Percentiles rank a stretch among this genome's conserved stretches.
phyloP scores from a whole-genome alignment of 164 flowering plant genomes.

The Buxus sempervirens region DNA sequence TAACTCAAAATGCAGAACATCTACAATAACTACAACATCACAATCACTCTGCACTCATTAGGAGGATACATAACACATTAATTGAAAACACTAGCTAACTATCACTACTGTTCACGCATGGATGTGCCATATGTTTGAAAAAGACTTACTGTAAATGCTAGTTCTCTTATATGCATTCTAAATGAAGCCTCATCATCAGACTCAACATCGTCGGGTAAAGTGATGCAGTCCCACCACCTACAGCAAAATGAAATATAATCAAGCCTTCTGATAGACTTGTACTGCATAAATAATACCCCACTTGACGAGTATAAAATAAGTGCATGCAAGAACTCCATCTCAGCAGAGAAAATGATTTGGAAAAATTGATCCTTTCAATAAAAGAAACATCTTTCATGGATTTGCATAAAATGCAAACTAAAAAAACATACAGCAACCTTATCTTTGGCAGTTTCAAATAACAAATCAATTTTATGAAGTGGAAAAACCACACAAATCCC shows the following conservation, averaged over 20 bases:
- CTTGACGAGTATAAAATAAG: background rate
- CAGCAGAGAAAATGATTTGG: background rate
- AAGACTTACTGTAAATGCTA: slow-evolving; percentile 67
- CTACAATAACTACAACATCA: background rate
- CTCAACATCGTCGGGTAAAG: slow-evolving; percentile 83
- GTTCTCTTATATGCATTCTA: slow-evolving; percentile 71
- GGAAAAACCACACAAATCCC: too few species aligned
- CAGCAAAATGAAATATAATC: slow-evolving; percentile 12
- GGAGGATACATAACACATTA: background rate
- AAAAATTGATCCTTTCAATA: background rate
- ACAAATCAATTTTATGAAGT: background rate
- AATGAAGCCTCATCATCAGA: slow-evolving; percentile 56
- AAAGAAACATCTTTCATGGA: background rate
- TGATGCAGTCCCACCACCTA: slow-evolving; percentile 99
- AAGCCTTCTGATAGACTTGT: background rate
- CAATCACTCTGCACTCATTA: background rate
- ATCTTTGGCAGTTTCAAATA: background rate
- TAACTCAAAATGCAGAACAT: too few species aligned
- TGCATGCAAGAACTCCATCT: background rate
- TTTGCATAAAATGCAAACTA: too few species aligned
- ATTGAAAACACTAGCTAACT: background rate
- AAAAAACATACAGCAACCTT: too few species aligned
- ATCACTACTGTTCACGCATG: background rate
- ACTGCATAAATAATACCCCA: background rate
- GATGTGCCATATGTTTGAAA: background rate